Evolutionary conservation across 2,329 filamentous ascomycete genomes (phyloP).

Genomic region (Stagonosporopsis cucurbitacearum): DNA sequence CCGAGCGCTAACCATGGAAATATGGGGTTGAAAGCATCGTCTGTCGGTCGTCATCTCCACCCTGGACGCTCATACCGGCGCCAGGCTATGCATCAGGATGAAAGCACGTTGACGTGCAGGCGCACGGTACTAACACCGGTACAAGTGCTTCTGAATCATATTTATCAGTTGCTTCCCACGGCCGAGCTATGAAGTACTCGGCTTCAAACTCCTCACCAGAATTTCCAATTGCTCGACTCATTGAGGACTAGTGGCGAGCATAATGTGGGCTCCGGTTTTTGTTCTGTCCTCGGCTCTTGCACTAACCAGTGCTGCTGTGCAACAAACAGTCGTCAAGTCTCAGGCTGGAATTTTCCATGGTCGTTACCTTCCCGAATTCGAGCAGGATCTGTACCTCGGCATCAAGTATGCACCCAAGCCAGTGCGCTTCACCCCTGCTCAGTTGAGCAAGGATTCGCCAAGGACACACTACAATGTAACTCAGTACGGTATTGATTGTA

Average conservation of each 20-base stretch:
- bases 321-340: slow-evolving; percentile 27
- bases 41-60: not conserved
- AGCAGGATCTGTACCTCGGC: slow-evolving; percentile 41
- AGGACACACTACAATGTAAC: slow-evolving; percentile 25
- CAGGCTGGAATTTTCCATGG: slow-evolving; percentile 38
- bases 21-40: not conserved
- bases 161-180: not conserved
- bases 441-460: slow-evolving; percentile 23
- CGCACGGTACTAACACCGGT: not conserved
- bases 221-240: too few relatives aligned
- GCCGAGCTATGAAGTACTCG: not conserved
- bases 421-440: slow-evolving; percentile 33
- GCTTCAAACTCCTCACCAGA: not conserved
- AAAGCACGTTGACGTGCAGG: not conserved
- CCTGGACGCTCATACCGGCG: not conserved
- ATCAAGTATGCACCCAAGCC: slow-evolving; percentile 41
- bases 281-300: not conserved
- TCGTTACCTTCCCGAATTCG: slow-evolving; percentile 34
- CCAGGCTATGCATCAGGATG: not conserved
- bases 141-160: not conserved
- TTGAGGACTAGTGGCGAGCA: not conserved
- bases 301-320: not conserved
- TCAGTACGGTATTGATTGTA: slow-evolving; percentile 38
- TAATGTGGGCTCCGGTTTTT: not conserved
- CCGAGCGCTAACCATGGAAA: not conserved